Conservation (phyloP, 23 red algal species). For the Gracilaria domingensis region DNA sequence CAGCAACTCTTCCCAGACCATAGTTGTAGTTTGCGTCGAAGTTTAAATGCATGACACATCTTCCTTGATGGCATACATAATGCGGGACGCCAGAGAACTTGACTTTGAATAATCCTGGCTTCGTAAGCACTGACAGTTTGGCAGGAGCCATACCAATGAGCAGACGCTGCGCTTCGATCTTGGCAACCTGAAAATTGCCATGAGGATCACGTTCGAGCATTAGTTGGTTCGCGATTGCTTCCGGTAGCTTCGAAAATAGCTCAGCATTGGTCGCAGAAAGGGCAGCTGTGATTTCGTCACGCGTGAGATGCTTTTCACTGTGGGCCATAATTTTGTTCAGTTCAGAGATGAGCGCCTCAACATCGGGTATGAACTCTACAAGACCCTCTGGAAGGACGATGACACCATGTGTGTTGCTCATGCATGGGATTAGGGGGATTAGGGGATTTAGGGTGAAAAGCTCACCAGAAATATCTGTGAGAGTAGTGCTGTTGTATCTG, state of each 20-base stretch:
- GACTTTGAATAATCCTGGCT: conserved; percentile 46
- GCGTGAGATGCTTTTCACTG: conserved; percentile 7
- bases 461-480: conserved; percentile 63
- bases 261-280: conserved; percentile 52
- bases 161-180: conserved; percentile 92
- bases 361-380: conserved; percentile 99
- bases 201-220: conserved; percentile 94
- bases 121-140: conserved; percentile 75
- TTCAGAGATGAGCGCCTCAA: too few species aligned
- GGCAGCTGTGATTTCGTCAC: conserved; percentile 45
- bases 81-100: conserved; percentile 87
- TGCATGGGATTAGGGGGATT: conserved; percentile 61
- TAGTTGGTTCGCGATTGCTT: conserved; percentile 83
- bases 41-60: too few species aligned
- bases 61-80: too few species aligned
- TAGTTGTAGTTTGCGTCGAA: too few species aligned
- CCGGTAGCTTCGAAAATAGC: conserved; percentile 78
- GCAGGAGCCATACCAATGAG: conserved; percentile 83
- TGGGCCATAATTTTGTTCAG: conserved; percentile 80
- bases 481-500: conserved; percentile 78
- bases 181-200: too few species aligned
- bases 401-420: conserved; percentile 88
- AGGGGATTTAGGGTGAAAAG: conserved; percentile 78
- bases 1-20: too few species aligned
- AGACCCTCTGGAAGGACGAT: conserved; percentile 96